A percentile compares a stretch with the other conserved stretches of the same genome.
Evolutionary conservation across 805 yeast species (phyloP).

Genomic region (Pichia membranifaciens): DNA sequence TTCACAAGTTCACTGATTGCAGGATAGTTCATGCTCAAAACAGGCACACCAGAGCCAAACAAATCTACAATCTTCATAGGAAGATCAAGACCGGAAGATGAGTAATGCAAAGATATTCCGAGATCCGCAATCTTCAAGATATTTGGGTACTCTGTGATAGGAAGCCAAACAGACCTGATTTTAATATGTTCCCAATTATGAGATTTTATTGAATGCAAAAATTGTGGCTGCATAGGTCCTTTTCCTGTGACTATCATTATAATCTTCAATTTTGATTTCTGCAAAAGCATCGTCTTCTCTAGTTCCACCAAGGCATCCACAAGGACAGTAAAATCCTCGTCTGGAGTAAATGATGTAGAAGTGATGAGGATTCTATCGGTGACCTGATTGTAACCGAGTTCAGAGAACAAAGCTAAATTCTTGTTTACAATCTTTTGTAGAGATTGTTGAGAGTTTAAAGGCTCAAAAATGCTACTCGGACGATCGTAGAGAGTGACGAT

Average conservation of each 20-base stretch:
- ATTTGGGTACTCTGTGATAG: slow-evolving; percentile 71
- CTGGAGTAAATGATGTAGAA: slow-evolving; percentile 93
- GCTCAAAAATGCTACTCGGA: slow-evolving; percentile 65
- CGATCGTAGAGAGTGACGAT: slow-evolving; percentile 76
- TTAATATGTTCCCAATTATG: slow-evolving; percentile 42
- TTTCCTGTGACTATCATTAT: slow-evolving; percentile 90
- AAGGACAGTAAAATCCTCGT: slow-evolving; percentile 75
- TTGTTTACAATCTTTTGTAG: slow-evolving; percentile 30
- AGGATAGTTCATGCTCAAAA: slow-evolving; percentile 66
- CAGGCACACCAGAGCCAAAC: slow-evolving; percentile 96
- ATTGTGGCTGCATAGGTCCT: slow-evolving; percentile 69
- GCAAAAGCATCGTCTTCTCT: slow-evolving; percentile 34
- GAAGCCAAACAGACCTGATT: slow-evolving; percentile 69
- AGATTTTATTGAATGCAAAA: slow-evolving; percentile 22
- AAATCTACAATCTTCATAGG: slow-evolving; percentile 97
- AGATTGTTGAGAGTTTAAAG: slow-evolving; percentile 33
- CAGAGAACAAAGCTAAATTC: slow-evolving; percentile 30
- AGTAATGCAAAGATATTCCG: slow-evolving; percentile 84
- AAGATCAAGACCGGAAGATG: slow-evolving; percentile 88
- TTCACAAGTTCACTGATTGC: slow-evolving; percentile 75
- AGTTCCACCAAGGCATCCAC: slow-evolving; percentile 62
- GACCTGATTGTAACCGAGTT: slow-evolving; percentile 16
- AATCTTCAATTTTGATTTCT: slow-evolving; percentile 39
- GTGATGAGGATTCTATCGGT: slow-evolving; percentile 66
- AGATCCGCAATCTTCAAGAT: slow-evolving; percentile 73